phyloP scores from a whole-genome alignment of 352 stramenopile genomes.

The Globisporangium cederbergense region DNA sequence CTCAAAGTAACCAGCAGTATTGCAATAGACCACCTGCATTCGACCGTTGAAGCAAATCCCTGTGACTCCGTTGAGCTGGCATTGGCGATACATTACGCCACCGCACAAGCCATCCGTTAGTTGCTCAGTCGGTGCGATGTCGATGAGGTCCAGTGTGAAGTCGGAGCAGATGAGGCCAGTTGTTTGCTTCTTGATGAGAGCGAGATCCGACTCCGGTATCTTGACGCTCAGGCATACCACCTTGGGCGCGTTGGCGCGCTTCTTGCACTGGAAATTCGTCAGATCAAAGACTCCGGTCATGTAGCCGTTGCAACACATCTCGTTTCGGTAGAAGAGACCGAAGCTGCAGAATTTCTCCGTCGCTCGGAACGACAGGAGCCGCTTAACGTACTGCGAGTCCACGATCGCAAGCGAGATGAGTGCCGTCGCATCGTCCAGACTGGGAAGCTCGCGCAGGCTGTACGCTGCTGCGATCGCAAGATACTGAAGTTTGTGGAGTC shows the following conservation, averaged over 20 bases:
- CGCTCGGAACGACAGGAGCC: conserved; percentile 19
- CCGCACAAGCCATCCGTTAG: background rate
- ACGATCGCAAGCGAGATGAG: conserved; percentile 26
- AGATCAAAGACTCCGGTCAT: conserved; percentile 7
- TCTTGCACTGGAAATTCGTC: background rate
- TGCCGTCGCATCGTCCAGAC: conserved; percentile 23
- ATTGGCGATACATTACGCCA: background rate
- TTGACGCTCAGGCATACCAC: background rate
- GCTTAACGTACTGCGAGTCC: conserved; percentile 24
- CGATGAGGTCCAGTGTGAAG: background rate
- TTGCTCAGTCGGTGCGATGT: background rate
- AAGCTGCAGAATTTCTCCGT: conserved; percentile 17
- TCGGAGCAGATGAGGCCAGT: background rate
- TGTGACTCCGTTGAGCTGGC: background rate
- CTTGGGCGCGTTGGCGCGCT: background rate
- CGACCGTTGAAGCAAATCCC: conserved; percentile 14
- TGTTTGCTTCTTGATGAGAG: background rate
- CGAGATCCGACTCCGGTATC: background rate
- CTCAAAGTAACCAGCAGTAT: background rate
- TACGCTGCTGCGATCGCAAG: conserved; percentile 25
- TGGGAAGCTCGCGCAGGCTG: conserved; percentile 25
- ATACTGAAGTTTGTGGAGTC: conserved; percentile 27
- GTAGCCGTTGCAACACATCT: conserved; percentile 22
- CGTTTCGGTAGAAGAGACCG: conserved; percentile 5
- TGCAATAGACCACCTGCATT: conserved; percentile 8